Evolutionary conservation across 306 rosid species (phyloP).

Genomic region (Herpetospermum pedunculosum): DNA sequence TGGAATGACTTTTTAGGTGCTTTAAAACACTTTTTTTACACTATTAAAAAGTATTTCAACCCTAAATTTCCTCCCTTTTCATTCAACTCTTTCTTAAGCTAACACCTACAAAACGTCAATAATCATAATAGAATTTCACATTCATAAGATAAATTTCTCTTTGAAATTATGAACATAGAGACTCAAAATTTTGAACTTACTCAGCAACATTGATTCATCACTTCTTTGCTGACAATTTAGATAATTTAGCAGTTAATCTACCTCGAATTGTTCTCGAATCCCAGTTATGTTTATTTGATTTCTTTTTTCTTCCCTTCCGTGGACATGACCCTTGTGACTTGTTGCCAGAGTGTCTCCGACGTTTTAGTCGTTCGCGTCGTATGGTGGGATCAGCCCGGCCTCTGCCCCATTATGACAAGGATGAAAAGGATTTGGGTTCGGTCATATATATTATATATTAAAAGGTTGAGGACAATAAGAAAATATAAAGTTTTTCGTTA

Average conservation of each 20-base stretch:
- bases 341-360: conserved; percentile 16
- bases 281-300: conserved; percentile 22
- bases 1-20: too few species aligned
- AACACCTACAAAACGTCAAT: neutral
- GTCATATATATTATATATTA: too few species aligned
- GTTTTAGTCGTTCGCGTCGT: conserved; percentile 64
- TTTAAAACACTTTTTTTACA: too few species aligned
- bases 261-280: conserved; percentile 46
- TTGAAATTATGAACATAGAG: neutral
- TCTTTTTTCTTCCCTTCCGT: conserved; percentile 9
- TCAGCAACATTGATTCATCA: neutral
- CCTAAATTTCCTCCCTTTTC: neutral
- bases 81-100: neutral
- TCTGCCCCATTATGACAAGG: conserved; percentile 76
- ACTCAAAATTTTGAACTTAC: neutral
- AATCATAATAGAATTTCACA: neutral
- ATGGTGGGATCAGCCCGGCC: conserved; percentile 98
- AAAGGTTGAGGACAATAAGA: too few species aligned
- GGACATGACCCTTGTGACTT: conserved; percentile 5
- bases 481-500: too few species aligned
- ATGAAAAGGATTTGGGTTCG: conserved; percentile 38
- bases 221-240: neutral
- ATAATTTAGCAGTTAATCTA: conserved; percentile 47
- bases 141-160: neutral
- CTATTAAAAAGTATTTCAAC: too few species aligned